These are phyloP conservation scores for Prunus mira DNA, from an alignment of 306 rosid species.

Conservation along the genomic window DNA sequence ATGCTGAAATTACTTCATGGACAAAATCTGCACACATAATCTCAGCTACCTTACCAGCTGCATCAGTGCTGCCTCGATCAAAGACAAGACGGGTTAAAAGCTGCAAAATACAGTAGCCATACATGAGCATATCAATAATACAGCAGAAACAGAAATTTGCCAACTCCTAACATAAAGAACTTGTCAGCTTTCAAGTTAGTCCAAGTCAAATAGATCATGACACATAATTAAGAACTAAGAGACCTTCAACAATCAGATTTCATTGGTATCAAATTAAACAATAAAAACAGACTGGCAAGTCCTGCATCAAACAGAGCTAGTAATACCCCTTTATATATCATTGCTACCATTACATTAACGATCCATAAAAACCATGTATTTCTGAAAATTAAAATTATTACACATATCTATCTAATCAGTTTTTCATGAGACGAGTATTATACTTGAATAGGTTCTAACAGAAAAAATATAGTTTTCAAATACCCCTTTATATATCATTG, in stretches of 20 bases:
- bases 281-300: neutral
- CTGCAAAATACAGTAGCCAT: slow-evolving; percentile 47
- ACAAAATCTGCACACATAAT: slow-evolving; percentile 97
- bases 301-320: neutral
- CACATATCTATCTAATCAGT: neutral
- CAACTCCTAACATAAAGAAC: neutral
- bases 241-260: neutral
- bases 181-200: neutral
- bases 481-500: neutral
- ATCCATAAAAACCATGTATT: neutral
- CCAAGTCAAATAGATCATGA: neutral
- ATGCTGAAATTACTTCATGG: slow-evolving; percentile 92
- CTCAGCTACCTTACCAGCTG: slow-evolving; percentile 92
- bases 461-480: neutral
- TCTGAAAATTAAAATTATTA: neutral
- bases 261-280: neutral
- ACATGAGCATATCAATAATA: slow-evolving; percentile 10
- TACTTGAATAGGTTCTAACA: neutral
- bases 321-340: neutral
- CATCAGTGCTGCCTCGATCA: slow-evolving; percentile 97
- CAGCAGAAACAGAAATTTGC: slow-evolving; percentile 11
- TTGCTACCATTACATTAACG: neutral
- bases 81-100: slow-evolving; percentile 92
- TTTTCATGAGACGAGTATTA: neutral
- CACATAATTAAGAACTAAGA: neutral